Conservation (phyloP, 805 yeast species). For the Saccharomyces mikatae region DNA sequence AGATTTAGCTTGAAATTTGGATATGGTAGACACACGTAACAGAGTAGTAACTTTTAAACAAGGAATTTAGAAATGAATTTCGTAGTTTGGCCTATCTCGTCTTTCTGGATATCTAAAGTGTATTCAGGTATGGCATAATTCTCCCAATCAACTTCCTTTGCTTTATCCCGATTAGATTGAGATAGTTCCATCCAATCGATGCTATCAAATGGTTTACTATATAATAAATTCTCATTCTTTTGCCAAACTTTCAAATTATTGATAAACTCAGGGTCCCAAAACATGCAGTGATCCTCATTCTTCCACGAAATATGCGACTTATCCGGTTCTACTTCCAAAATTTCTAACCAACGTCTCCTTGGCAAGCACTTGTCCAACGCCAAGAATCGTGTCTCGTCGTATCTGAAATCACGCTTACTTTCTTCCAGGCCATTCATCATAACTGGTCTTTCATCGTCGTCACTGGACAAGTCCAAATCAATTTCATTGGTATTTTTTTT, state of each 20-base stretch:
- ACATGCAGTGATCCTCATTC: constrained; percentile 13
- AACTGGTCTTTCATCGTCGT: constrained; percentile 4
- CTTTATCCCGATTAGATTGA: not conserved
- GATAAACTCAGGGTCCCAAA: constrained; percentile 34
- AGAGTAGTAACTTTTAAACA: not conserved
- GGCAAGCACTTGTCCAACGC: constrained; percentile 85
- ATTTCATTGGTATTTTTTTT: constrained; percentile 28
- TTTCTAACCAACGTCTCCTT: constrained; percentile 48
- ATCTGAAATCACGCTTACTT: constrained; percentile 5
- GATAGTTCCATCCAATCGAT: constrained; percentile 5
- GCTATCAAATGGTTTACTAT: not conserved
- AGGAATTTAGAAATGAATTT: constrained; percentile 9
- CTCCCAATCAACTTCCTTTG: constrained; percentile 4
- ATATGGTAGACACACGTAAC: not conserved
- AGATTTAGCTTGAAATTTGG: not conserved
- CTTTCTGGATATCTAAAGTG: constrained; percentile 11
- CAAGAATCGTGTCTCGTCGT: constrained; percentile 37
- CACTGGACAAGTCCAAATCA: constrained; percentile 25
- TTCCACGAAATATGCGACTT: constrained; percentile 18
- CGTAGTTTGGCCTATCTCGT: constrained; percentile 17
- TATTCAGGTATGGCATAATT: constrained; percentile 13
- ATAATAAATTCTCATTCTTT: constrained; percentile 1
- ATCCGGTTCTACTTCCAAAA: constrained; percentile 37
- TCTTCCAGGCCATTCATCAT: not conserved
- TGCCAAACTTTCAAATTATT: constrained; percentile 11